Evolutionary conservation across 352 stramenopile species (phyloP), one percentile per base, ranked within the genome.

Genomic region (Globisporangium splendens): DNA sequence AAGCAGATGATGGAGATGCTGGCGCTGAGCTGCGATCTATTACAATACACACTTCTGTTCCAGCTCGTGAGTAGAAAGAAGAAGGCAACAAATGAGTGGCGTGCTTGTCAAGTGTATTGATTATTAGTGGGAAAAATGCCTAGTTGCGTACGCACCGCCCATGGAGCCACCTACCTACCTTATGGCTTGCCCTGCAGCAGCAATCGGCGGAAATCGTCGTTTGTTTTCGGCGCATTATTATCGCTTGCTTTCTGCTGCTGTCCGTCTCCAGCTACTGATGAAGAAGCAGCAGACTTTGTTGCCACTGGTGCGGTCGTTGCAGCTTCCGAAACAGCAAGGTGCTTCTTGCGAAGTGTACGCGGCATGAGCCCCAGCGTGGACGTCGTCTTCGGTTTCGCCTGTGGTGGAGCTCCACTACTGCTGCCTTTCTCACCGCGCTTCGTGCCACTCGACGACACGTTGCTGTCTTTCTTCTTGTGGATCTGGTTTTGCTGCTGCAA

Each of bases 181-280:
- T 52, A 77, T 59, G 73, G 72, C 46, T 75, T 80, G 28, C 28
- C 28, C 28, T 35, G 28, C 46, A 86, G 63, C 46, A 90, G 61
- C 58, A 90, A 65, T 44, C 83, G 79, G 44, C 80, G 80, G 33
- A 90, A 90, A 35, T 90, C 80, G 14, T 76, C 80, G 58, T 90
- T 90, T n/a, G 71, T 83, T 64, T 87, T 88, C 2, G 75, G 70
- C 28, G 28, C 28, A 35, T 35, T 35, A 6, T 4, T 35, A 10
- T 35, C 7, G 28, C 21, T 51, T 75, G 21, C 13, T 35, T 20
- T 69, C 59, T 20, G 33, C 50, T 22, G 28, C 24, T 38, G 13
- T 18, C 4, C 8, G 21, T 11, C 15, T 48, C 13, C 6, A n/a
- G 13, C 39, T 22, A 11, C 17, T 33, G 39, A 28, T 4, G 28